phyloP scores from a whole-genome alignment of 192 early-diverging fungal species.

The Coemansia sp. region DNA sequence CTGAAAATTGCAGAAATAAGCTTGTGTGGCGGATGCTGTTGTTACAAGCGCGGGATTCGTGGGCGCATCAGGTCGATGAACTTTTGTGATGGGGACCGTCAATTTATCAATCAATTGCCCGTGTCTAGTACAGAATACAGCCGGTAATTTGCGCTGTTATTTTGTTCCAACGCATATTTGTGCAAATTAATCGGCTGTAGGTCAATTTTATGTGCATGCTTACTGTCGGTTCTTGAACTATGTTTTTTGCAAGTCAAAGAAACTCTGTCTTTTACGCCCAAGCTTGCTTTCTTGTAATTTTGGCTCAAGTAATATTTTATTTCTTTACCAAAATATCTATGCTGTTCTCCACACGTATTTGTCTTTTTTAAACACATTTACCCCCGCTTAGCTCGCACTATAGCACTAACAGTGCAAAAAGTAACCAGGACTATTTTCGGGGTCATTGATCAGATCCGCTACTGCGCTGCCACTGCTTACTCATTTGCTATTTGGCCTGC shows the following conservation, averaged over 20 bases:
- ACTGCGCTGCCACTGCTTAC: slow-evolving; percentile 1
- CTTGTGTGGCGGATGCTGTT: too few species aligned
- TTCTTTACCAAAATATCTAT: not conserved
- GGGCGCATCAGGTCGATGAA: slow-evolving; percentile 1
- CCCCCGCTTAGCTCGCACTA: not conserved
- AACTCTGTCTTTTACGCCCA: not conserved
- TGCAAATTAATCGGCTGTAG: not conserved
- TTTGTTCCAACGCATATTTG: not conserved
- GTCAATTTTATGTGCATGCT: not conserved
- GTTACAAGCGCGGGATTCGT: not conserved
- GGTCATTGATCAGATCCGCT: slow-evolving; percentile 1
- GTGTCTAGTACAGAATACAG: not conserved
- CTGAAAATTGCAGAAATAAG: not conserved
- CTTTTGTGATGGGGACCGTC: not conserved
- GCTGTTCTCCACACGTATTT: slow-evolving; percentile 1
- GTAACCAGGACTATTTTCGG: slow-evolving; percentile 2
- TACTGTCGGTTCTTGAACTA: not conserved
- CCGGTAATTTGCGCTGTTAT: not conserved
- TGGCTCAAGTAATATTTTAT: not conserved
- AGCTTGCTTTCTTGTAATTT: not conserved
- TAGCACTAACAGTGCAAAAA: not conserved
- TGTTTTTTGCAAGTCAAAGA: not conserved
- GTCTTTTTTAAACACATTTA: slow-evolving; percentile 1
- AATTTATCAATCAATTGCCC: not conserved
- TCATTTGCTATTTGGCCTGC: not conserved